Evolutionary conservation across 305 asterid genomes (phyloP).

Genomic region (Fraxinus velutina): DNA sequence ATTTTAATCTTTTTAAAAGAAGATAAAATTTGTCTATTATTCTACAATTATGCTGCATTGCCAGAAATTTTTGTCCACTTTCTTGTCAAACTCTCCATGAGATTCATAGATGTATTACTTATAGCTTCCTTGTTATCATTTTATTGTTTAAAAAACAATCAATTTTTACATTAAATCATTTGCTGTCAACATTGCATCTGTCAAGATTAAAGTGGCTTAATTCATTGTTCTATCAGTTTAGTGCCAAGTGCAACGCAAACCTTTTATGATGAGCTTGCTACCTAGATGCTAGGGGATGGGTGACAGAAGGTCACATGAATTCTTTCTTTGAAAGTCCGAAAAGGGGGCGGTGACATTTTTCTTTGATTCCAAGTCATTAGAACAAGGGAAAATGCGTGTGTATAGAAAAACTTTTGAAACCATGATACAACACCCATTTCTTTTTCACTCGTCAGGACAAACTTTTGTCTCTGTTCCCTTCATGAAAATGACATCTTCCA

Average conservation of each 20-base stretch:
- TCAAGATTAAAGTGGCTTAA: background rate
- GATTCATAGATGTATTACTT: no score
- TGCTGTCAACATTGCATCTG: background rate
- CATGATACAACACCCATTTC: background rate
- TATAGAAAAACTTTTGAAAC: no score
- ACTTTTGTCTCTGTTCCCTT: conserved; percentile 34
- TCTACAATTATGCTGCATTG: no score
- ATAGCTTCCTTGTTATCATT: no score
- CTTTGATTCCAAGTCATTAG: background rate
- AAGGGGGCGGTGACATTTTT: background rate
- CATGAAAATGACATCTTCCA: conserved; percentile 42
- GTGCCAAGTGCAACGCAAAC: background rate
- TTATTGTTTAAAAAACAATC: no score
- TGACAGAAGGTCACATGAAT: background rate
- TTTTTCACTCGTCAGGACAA: conserved; percentile 28
- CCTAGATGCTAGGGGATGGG: background rate
- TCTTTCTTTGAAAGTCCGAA: background rate
- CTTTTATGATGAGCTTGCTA: background rate
- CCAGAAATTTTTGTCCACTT: no score
- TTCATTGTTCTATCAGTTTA: background rate
- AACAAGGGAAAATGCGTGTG: background rate
- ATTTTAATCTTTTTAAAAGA: background rate
- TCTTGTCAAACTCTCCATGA: no score
- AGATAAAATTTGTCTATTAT: background rate
- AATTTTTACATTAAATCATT: background rate